Base-by-base conservation (phyloP, 2,329 filamentous ascomycete species). In the Neurospora crassa region DNA sequence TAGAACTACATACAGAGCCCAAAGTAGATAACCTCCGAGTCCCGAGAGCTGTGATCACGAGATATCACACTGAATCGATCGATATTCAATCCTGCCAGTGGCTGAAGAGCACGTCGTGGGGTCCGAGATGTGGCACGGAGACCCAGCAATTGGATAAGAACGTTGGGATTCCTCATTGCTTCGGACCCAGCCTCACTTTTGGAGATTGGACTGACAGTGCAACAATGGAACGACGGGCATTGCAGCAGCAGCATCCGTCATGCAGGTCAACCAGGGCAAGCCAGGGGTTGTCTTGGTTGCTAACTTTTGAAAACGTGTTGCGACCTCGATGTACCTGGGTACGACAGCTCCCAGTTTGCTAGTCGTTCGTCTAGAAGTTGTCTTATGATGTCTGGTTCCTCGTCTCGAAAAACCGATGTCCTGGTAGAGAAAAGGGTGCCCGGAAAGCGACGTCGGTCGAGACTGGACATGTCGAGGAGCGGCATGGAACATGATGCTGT, bases 201-300 rank as follows among this genome's bases (percentile, higher is more conserved):
- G 53, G 59, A 18, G 29, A 68, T 45, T 67, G 69, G 67, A 14
- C 40, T 10, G 29, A 63, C 16, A 11, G 53, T 63, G 53, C 53
- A n/a, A 37, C 53, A 63, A 63, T 63, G 53, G 53, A 70, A 68
- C 69, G 67, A 72, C 47, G 24, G 70, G 20, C 68, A 69, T 70
- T 71, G 70, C 72, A 73, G 72, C 72, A 73, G 72, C 67, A 69
- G 67, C 45, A 69, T 67, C 42, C 69, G 40, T 71, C 67, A 71
- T 74, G 73, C 73, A 72, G 71, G 73, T 73, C 73, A 73, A 71
- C 53, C 53, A 63, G 53, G 53, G 53, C 53, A 24, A 63, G 53
- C 53, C 53, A 34, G 53, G 53, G 53, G 24, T 37, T 37, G 16
- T 63, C 53, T 59, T 63, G 53, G 29, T 63, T 63, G 53, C 24